A percentile compares a stretch with the other conserved stretches of the same genome.
phyloP scores from a whole-genome alignment of 495 filamentous ascomycete genomes.

The Aspergillus indologenus region DNA sequence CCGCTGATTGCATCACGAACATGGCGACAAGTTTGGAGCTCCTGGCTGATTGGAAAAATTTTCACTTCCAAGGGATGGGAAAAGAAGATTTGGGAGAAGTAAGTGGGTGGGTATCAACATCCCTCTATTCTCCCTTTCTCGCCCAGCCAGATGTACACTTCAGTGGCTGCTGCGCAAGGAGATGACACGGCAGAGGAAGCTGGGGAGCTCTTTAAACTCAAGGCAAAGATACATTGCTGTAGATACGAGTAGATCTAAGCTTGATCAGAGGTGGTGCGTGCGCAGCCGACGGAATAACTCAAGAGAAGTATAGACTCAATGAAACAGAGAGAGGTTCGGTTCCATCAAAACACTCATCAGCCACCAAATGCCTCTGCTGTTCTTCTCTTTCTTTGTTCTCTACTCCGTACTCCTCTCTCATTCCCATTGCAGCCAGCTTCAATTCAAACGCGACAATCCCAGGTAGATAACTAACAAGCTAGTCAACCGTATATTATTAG shows the following conservation, averaged over 20 bases:
- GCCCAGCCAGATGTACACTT: no score
- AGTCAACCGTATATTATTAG: no score
- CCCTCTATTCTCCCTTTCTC: neutral
- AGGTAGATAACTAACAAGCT: no score
- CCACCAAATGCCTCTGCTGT: neutral
- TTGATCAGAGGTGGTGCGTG: neutral
- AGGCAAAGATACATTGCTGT: no score
- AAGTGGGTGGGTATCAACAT: neutral
- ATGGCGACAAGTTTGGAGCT: neutral
- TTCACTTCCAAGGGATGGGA: neutral
- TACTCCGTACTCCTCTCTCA: conserved; percentile 8
- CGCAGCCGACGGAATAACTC: neutral
- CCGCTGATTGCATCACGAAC: neutral
- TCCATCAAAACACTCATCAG: neutral
- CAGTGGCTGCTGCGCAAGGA: neutral
- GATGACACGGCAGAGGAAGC: no score
- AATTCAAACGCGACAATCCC: no score
- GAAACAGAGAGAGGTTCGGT: no score
- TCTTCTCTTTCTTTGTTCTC: conserved; percentile 5
- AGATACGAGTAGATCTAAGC: neutral
- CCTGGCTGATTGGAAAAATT: neutral
- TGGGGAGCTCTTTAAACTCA: neutral
- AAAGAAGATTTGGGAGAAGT: no score
- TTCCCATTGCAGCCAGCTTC: neutral
- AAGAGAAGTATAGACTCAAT: no score